phyloP scores from a whole-genome alignment of 371 early-diverging fungal genomes.

The Dinochytrium kinnereticum region DNA sequence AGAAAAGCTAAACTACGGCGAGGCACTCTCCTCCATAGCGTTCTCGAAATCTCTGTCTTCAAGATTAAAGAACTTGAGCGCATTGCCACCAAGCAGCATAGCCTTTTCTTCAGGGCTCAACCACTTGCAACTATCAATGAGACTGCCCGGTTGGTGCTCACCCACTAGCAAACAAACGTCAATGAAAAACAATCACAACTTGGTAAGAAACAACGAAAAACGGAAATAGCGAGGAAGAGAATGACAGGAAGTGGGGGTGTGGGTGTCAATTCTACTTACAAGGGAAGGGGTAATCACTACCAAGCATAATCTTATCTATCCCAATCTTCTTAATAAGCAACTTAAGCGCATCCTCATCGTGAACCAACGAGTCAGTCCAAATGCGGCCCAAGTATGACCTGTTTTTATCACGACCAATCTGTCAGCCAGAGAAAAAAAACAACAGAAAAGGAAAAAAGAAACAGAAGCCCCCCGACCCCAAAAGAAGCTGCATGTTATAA shows the following conservation, averaged over 20 bases:
- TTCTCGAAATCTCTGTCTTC: conserved; percentile 21
- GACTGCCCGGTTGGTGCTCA: conserved; percentile 69
- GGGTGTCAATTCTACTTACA: conserved; percentile 23
- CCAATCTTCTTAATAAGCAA: conserved; percentile 71
- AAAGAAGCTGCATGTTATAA: too few species aligned
- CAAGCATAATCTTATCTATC: conserved; percentile 65
- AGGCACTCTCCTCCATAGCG: conserved; percentile 6
- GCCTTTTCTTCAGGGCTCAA: conserved; percentile 65
- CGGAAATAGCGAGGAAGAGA: conserved; percentile 2
- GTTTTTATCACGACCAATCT: too few species aligned
- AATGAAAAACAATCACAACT: too few species aligned
- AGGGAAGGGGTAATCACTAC: conserved; percentile 78
- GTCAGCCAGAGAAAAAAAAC: too few species aligned
- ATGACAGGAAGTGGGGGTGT: neutral
- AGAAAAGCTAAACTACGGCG: neutral
- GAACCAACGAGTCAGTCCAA: conserved; percentile 72
- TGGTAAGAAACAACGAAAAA: too few species aligned
- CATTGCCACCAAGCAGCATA: conserved; percentile 59
- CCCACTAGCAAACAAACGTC: conserved; percentile 55
- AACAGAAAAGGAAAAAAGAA: too few species aligned
- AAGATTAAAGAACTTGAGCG: conserved; percentile 53
- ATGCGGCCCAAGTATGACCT: conserved; percentile 62
- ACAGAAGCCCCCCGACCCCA: too few species aligned
- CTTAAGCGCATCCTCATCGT: conserved; percentile 69
- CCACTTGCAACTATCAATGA: conserved; percentile 58